Base-by-base conservation (phyloP, 2,329 filamentous ascomycete species). In the Sporothrix humicola region DNA sequence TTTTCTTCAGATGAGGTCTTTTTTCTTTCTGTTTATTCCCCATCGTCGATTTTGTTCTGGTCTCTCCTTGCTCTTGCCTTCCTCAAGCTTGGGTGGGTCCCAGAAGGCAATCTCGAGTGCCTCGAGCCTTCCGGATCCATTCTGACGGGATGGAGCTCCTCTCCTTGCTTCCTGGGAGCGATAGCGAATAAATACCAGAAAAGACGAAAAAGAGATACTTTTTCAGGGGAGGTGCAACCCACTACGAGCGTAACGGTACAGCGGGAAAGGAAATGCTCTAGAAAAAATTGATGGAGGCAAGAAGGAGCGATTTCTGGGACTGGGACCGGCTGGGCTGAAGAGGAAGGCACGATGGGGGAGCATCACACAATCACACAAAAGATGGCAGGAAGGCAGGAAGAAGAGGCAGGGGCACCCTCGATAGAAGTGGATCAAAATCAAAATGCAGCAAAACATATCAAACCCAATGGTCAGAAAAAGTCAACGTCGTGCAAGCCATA, bases 401-500 rank as follows among this genome's bases (percentile, higher is more conserved):
- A 7, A 63, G 42, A 15, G 31, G 31, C 61, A 48, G 61, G 61
- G 59, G n/a, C 31, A 13, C 12, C 61, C 42, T 66, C 61, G 61
- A 66, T 6, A 46, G 10, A 66, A 66, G 61, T 66, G 61, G 42
- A 48, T 20, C 13, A 48, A 46, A 44, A 48, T 20, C 13, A 48
- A 46, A 44, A 26, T 46, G 61, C n/a, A 66, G 42, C 42, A 6
- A 15, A 37, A 37, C 31, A 6, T 66, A 66, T 66, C 61, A 8
- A 23, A 48, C 17, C 61, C 61, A 63, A 20, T 44, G 42, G 42
- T 26, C 42, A 48, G 42, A 17, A 63, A 66, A 48, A 20, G 15
- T 48, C 61, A 66, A 66, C 42, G 61, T 48, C 61, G 42, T 66
- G 61, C 61, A 26, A 20, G n/a, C 17, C 61, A 66, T 20, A 48